A percentile compares a stretch with the other conserved stretches of the same genome.
Evolutionary conservation across 2,329 filamentous ascomycete genomes (phyloP).

Genomic region (Xylaria sp.): DNA sequence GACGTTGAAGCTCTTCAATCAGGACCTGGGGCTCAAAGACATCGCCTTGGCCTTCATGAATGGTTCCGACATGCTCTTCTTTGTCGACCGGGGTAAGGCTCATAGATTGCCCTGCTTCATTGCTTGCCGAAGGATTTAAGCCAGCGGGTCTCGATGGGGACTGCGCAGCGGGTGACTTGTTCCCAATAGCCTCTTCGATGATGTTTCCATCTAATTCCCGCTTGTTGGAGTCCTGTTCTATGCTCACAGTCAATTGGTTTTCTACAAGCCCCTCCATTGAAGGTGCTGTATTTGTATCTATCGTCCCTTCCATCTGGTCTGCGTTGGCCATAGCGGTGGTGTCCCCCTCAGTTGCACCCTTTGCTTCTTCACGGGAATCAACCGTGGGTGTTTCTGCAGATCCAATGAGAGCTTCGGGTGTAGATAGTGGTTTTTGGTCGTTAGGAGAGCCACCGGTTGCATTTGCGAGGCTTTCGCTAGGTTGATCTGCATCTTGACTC

Average conservation of each 20-base stretch:
- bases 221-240: background rate
- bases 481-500: background rate
- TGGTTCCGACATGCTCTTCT: background rate
- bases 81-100: background rate
- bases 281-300: background rate
- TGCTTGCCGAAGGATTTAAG: background rate
- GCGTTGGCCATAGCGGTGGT: background rate
- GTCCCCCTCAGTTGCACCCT: background rate
- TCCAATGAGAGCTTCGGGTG: background rate
- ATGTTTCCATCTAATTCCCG: background rate
- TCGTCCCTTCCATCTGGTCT: background rate
- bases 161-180: background rate
- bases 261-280: no score
- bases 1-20: background rate
- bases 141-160: background rate
- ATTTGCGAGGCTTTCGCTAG: background rate
- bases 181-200: background rate
- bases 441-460: background rate
- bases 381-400: background rate
- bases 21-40: background rate
- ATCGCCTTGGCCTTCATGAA: background rate
- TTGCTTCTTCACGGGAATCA: background rate
- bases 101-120: background rate
- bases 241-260: background rate
- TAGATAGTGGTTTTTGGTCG: background rate